phyloP scores from a whole-genome alignment of 352 stramenopile species.

The Pythium folliculosum region DNA sequence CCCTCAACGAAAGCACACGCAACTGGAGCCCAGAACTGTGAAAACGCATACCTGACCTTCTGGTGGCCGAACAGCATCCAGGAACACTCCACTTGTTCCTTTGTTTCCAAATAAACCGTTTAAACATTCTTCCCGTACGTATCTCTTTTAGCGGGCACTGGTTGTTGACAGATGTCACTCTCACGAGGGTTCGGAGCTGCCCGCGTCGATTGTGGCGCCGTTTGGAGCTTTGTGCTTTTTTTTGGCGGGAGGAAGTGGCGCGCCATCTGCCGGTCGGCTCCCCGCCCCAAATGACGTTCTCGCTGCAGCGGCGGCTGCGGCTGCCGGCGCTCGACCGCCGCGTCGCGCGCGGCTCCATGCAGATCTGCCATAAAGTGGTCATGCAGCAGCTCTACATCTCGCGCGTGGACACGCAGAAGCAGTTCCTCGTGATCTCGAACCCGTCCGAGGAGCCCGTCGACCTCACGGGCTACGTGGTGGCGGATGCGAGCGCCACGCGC shows the following conservation, averaged over 20 bases:
- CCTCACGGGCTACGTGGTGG: slow-evolving; percentile 65
- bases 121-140: too few relatives aligned
- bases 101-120: too few relatives aligned
- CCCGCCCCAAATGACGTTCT: slow-evolving; percentile 49
- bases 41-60: background rate
- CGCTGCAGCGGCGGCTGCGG: slow-evolving; percentile 62
- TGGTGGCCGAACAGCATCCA: too few relatives aligned
- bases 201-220: slow-evolving; percentile 4
- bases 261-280: background rate
- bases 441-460: slow-evolving; percentile 69
- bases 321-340: slow-evolving; percentile 62
- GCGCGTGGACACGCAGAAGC: slow-evolving; percentile 60
- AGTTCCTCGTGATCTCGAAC: slow-evolving; percentile 87
- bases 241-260: slow-evolving; percentile 20
- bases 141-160: background rate
- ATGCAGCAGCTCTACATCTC: slow-evolving; percentile 90
- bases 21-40: background rate
- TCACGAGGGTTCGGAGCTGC: background rate
- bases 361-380: slow-evolving; percentile 83
- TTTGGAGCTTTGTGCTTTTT: background rate
- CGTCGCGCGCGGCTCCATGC: slow-evolving; percentile 74
- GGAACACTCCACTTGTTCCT: background rate
- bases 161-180: background rate
- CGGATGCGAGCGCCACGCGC: slow-evolving; percentile 42
- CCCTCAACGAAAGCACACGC: background rate